Evolutionary conservation across 2,329 filamentous ascomycete species (phyloP).

Genomic region (Penicillium sclerotiorum): DNA sequence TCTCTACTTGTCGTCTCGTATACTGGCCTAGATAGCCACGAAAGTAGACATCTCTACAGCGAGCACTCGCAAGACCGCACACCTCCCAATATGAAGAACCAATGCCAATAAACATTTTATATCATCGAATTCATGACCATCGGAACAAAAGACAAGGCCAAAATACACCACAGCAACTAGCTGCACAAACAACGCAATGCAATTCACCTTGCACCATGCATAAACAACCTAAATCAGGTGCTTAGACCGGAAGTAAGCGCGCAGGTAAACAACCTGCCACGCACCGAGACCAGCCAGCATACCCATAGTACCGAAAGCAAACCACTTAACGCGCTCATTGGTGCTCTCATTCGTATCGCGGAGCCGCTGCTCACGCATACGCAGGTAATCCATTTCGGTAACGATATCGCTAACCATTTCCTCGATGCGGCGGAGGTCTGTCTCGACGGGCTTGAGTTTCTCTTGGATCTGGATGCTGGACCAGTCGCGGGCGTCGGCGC

Average conservation of each 20-base stretch:
- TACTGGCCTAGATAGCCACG: no score
- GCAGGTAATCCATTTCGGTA: conserved; percentile 93
- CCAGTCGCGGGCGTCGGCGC: conserved; percentile 98
- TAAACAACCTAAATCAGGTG: conserved; percentile 61
- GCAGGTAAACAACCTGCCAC: conserved; percentile 97
- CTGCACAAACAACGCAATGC: conserved; percentile 1
- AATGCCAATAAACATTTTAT: no score
- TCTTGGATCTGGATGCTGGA: conserved; percentile 92
- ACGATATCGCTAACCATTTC: conserved; percentile 89
- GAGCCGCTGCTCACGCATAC: conserved; percentile 86
- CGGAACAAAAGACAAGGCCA: conserved; percentile 25
- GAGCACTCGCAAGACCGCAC: no score
- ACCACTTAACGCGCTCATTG: conserved; percentile 98
- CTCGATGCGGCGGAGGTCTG: conserved; percentile 88
- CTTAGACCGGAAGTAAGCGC: conserved; percentile 92
- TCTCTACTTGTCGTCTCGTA: no score
- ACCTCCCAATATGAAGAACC: conserved; percentile 4
- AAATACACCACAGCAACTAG: conserved; percentile 20
- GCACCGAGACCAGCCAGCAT: conserved; percentile 85
- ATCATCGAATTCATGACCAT: conserved; percentile 32
- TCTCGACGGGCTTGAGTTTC: conserved; percentile 97
- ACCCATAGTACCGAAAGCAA: conserved; percentile 89
- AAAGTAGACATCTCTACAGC: no score
- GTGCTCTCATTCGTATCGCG: conserved; percentile 99
- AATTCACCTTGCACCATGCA: not conserved